phyloP scores from a whole-genome alignment of 2,329 filamentous ascomycete genomes.

The Dothiorella sarmentorum region DNA sequence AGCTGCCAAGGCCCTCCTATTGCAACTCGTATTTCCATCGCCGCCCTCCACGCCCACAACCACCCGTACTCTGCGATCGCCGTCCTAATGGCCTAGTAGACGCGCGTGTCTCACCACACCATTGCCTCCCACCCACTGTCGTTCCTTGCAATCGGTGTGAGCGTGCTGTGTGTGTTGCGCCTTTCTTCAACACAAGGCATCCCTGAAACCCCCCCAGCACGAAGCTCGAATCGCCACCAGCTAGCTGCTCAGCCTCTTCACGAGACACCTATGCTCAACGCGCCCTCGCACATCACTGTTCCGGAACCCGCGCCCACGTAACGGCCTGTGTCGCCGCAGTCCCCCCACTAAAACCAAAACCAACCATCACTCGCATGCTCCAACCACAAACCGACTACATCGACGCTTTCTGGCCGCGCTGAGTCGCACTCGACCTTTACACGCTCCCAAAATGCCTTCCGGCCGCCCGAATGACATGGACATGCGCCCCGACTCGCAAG shows the following conservation, averaged over 20 bases:
- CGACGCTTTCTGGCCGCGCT: conserved; percentile 19
- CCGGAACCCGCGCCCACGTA: conserved; percentile 16
- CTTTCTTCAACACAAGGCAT: conserved; percentile 6
- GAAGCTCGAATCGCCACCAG: conserved; percentile 18
- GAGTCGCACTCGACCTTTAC: conserved; percentile 19
- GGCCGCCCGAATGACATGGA: conserved; percentile 33
- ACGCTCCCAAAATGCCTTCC: conserved; percentile 14
- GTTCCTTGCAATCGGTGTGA: conserved; percentile 16
- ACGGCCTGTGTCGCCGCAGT: background rate
- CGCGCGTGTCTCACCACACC: conserved; percentile 16
- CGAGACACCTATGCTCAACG: conserved; percentile 17
- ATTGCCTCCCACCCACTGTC: conserved; percentile 14
- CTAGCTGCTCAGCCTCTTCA: conserved; percentile 13
- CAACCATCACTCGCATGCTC: conserved; percentile 12
- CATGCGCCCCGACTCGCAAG: conserved; percentile 26
- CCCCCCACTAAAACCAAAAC: background rate
- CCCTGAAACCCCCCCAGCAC: conserved; percentile 18
- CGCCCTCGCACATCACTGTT: background rate
- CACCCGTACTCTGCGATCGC: conserved; percentile 8
- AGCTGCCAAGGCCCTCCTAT: conserved; percentile 11
- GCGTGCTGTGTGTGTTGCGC: conserved; percentile 15
- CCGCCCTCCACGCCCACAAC: background rate
- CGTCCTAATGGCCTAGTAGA: conserved; percentile 9
- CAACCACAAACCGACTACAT: background rate
- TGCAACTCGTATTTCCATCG: conserved; percentile 13